These are phyloP conservation scores for Astragalus membranaceus DNA, from an alignment of 306 rosid species.

Conservation along the genomic window DNA sequence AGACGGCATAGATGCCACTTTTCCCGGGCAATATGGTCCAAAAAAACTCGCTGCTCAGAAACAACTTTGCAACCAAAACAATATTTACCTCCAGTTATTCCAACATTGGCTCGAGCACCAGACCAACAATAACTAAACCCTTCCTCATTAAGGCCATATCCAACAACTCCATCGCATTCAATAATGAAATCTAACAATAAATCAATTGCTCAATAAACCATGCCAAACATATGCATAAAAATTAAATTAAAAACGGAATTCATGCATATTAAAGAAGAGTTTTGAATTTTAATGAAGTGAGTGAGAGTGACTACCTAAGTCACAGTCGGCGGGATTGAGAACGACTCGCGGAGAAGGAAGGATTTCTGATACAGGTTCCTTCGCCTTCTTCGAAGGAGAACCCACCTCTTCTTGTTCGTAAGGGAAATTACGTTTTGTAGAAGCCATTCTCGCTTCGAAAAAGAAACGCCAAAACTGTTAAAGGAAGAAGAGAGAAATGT, in stretches of 20 bases:
- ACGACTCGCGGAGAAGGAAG: not conserved
- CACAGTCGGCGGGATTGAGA: slow-evolving; percentile 9
- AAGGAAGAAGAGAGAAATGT: no score
- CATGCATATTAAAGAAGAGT: not conserved
- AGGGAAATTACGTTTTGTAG: not conserved
- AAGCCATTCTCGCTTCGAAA: not conserved
- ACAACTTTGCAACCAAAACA: slow-evolving; percentile 48
- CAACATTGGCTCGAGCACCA: slow-evolving; percentile 44
- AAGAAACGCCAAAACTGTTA: not conserved
- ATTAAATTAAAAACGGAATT: not conserved
- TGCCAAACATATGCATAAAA: not conserved
- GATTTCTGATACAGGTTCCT: not conserved
- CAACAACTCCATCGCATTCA: slow-evolving; percentile 13
- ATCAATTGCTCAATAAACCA: not conserved
- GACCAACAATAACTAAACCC: slow-evolving; percentile 70
- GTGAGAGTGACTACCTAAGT: slow-evolving; percentile 10
- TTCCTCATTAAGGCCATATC: slow-evolving; percentile 35
- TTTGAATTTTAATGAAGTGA: not conserved
- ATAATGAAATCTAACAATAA: slow-evolving; percentile 39
- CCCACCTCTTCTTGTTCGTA: not conserved
- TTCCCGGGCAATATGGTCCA: slow-evolving; percentile 29
- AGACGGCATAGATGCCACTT: slow-evolving; percentile 43
- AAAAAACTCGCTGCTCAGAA: slow-evolving; percentile 31
- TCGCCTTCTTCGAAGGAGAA: not conserved
- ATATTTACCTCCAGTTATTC: slow-evolving; percentile 45